phyloP scores from a whole-genome alignment of 2,329 filamentous ascomycete species.

The Neoarthrinium moseri region DNA sequence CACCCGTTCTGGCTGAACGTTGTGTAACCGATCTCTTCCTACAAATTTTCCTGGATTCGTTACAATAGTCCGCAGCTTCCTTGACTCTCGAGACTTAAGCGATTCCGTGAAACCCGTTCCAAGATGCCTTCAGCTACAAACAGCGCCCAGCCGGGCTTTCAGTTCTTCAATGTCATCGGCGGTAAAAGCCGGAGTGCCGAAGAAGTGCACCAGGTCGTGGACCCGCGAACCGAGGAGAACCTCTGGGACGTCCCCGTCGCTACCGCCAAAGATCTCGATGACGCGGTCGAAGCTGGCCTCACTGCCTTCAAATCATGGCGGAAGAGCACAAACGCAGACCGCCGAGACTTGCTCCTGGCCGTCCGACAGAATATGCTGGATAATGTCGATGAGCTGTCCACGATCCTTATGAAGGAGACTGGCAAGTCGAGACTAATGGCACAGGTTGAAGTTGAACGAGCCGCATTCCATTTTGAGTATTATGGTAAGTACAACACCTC shows the following conservation, averaged over 20 bases:
- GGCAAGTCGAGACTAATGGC: slow-evolving; percentile 47
- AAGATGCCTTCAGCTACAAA: too few relatives aligned
- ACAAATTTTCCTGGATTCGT: too few relatives aligned
- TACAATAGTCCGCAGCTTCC: too few relatives aligned
- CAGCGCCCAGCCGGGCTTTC: slow-evolving; percentile 6
- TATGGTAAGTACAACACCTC: slow-evolving; percentile 26
- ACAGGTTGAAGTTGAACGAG: slow-evolving; percentile 34
- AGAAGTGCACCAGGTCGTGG: slow-evolving; percentile 34
- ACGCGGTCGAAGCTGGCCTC: slow-evolving; percentile 43
- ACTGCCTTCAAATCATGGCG: slow-evolving; percentile 47
- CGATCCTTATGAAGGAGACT: slow-evolving; percentile 45
- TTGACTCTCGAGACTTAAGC: too few relatives aligned
- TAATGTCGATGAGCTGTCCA: slow-evolving; percentile 40
- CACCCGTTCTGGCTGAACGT: too few relatives aligned
- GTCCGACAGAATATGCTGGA: slow-evolving; percentile 38
- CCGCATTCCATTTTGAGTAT: slow-evolving; percentile 34
- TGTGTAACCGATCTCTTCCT: too few relatives aligned
- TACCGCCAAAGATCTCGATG: slow-evolving; percentile 38
- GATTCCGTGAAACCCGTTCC: too few relatives aligned
- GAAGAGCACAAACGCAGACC: slow-evolving; percentile 39
- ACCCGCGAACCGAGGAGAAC: slow-evolving; percentile 42
- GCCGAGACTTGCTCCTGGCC: slow-evolving; percentile 36
- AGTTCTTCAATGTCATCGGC: slow-evolving; percentile 45
- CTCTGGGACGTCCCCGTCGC: slow-evolving; percentile 46
- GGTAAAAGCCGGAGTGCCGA: slow-evolving; percentile 34